A percentile compares a stretch with the other conserved stretches of the same genome.
These are phyloP conservation scores for Trichoderma aggressivum DNA, from an alignment of 2,329 filamentous ascomycete species.

Conservation along the genomic window DNA sequence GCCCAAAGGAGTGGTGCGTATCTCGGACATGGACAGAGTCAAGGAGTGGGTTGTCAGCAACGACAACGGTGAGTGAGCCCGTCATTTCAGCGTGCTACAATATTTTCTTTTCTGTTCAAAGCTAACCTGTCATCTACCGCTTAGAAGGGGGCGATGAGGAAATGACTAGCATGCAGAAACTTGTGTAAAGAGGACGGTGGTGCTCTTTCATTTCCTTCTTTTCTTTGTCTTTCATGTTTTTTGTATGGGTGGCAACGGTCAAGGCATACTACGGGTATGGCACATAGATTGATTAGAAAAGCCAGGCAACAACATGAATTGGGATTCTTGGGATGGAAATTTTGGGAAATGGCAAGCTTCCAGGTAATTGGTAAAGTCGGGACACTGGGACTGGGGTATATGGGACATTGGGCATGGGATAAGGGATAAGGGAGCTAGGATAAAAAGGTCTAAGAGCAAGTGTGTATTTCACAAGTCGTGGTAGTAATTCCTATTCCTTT, in stretches of 20 bases:
- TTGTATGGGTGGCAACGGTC: no score
- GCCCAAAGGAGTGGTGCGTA: not conserved
- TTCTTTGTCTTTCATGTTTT: not conserved
- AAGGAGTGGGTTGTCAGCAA: not conserved
- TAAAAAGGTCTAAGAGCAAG: not conserved
- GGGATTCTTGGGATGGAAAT: no score
- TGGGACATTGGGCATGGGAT: not conserved
- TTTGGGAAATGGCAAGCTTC: not conserved
- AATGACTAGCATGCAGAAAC: not conserved
- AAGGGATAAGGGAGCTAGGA: not conserved
- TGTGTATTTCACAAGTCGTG: not conserved
- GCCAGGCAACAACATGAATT: not conserved
- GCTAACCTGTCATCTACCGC: not conserved
- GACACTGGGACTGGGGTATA: not conserved
- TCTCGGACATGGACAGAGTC: slow-evolving; percentile 3
- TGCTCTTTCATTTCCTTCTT: not conserved
- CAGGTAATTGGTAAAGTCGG: not conserved
- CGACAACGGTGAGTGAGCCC: not conserved
- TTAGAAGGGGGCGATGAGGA: not conserved
- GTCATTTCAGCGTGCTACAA: not conserved
- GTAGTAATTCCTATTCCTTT: not conserved
- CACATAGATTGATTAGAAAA: not conserved
- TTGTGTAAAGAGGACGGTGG: no score
- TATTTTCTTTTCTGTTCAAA: not conserved
- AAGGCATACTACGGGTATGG: not conserved